phyloP scores from a whole-genome alignment of 208 protist species.

The Leishmania gerbilli region DNA sequence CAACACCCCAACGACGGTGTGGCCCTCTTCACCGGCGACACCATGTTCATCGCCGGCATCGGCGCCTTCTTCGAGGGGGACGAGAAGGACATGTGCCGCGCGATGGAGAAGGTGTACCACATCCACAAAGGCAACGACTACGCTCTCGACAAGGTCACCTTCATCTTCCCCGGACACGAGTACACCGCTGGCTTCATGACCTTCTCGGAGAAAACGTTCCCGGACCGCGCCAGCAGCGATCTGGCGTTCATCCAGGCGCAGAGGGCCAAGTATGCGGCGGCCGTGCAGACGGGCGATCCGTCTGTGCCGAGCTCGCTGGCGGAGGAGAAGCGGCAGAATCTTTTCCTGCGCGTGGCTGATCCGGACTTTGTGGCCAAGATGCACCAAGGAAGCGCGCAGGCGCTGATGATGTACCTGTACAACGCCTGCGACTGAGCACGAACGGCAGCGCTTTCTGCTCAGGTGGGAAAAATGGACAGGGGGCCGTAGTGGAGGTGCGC shows the following conservation, averaged over 20 bases:
- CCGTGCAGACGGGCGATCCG: conserved; percentile 46
- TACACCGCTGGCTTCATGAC: conserved; percentile 86
- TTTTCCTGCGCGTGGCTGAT: conserved; percentile 88
- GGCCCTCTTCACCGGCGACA: conserved; percentile 95
- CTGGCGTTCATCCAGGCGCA: conserved; percentile 61
- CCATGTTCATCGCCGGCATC: conserved; percentile 93
- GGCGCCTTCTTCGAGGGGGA: conserved; percentile 95
- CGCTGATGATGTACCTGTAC: conserved; percentile 80
- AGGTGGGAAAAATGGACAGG: background rate
- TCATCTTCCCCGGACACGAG: conserved; percentile 89
- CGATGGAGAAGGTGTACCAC: conserved; percentile 67
- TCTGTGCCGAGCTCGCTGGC: conserved; percentile 80
- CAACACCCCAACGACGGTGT: conserved; percentile 38
- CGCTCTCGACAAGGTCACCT: conserved; percentile 52
- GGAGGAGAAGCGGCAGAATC: conserved; percentile 85
- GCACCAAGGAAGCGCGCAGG: conserved; percentile 37
- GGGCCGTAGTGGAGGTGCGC: background rate
- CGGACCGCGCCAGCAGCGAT: conserved; percentile 22
- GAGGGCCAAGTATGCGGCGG: conserved; percentile 41
- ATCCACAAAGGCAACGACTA: conserved; percentile 40
- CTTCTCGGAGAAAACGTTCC: conserved; percentile 51
- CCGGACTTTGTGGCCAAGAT: conserved; percentile 45
- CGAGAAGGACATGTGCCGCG: conserved; percentile 72
- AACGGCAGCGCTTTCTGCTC: background rate
- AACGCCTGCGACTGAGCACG: conserved; percentile 70